Base-by-base conservation (phyloP, 2,329 filamentous ascomycete genomes). In the Neopestalotiopsis sp. region DNA sequence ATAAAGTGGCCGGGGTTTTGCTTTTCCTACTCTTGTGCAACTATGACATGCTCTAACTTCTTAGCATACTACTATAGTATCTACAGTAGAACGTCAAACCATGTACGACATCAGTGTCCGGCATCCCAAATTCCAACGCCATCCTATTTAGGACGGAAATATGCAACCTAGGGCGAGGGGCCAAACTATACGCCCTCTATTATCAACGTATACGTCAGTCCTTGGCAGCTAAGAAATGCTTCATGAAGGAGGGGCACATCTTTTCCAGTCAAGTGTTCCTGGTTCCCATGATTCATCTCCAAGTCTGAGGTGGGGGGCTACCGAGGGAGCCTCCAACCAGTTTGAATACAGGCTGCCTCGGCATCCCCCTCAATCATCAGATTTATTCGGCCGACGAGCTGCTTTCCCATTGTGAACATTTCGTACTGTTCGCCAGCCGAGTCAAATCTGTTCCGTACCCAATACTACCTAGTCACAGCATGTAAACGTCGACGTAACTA, bases 261-360 rank as follows among this genome's bases (percentile, higher is more conserved):
- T 14, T 40, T 28, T 17, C 12, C 34, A 64, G 14, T 17, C 40
- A 17, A 30, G 45, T 12, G 63, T 38, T 20, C 13, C 49, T 9
- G n/a, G 53, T 40, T 24, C 40, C 45, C 20, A 66, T 66, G 63
- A 66, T 32, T 66, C 63, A 66, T 66, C 30, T 32, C 45, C 45
- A 53, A 45, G 34, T 57, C 13, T 28, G 40, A 38, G 30, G 45
- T 38, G 63, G 14, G 63, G 63, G 42, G 42, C 56, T 40, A 20
- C 63, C 63, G 63, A 57, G 45, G 45, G 32, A n/a, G 49, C 28
- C 38, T 64, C 12, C 20, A 7, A 38, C 5, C 20, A 49, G 24
- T n/a, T 64, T 38, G 3, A 45, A 20, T 10, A 9, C 42, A 10
- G 24, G 12, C 34, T 40, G 45, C 64, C 64, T 56, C 42, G 64